These are phyloP conservation scores for Aspergillus puulaauensis DNA, from an alignment of 2,329 filamentous ascomycete species.

Conservation along the genomic window DNA sequence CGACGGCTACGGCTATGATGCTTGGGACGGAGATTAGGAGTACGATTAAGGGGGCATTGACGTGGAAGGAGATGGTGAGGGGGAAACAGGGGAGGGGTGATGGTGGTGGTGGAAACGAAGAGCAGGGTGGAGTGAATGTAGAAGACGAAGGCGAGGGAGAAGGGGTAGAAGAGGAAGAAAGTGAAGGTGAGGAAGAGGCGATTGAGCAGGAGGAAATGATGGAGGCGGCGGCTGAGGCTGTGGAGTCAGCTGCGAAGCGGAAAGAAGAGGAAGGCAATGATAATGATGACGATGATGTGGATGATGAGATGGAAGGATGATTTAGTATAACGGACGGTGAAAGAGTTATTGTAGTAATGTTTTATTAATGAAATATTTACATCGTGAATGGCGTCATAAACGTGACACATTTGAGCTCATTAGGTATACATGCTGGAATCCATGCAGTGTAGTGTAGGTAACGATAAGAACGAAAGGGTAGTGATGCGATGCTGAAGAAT, in stretches of 20 bases:
- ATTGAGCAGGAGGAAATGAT: slow-evolving; percentile 32
- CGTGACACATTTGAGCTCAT: slow-evolving; percentile 17
- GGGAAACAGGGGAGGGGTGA: slow-evolving; percentile 3
- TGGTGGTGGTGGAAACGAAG: slow-evolving; percentile 8
- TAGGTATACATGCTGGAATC: slow-evolving; percentile 12
- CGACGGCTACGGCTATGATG: slow-evolving; percentile 22
- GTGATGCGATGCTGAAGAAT: not conserved
- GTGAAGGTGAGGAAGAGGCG: slow-evolving; percentile 34
- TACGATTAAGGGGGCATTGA: slow-evolving; percentile 31
- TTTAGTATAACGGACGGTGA: not conserved
- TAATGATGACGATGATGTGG: slow-evolving; percentile 25
- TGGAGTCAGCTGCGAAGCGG: slow-evolving; percentile 23
- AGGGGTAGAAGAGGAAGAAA: slow-evolving; percentile 21
- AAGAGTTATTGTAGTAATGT: slow-evolving; percentile 4
- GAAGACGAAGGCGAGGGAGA: slow-evolving; percentile 15
- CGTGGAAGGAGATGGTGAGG: slow-evolving; percentile 25
- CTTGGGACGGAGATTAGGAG: slow-evolving; percentile 36
- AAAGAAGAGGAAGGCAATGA: slow-evolving; percentile 15
- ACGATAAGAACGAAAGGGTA: not conserved
- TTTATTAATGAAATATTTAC: slow-evolving; percentile 11
- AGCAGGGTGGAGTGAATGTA: slow-evolving; percentile 27
- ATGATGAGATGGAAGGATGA: slow-evolving; percentile 11
- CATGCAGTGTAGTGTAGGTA: slow-evolving; percentile 3
- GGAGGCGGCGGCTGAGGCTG: slow-evolving; percentile 29
- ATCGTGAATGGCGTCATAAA: slow-evolving; percentile 16